Conservation (phyloP, 495 filamentous ascomycete species). For the Neurospora sp. region DNA sequence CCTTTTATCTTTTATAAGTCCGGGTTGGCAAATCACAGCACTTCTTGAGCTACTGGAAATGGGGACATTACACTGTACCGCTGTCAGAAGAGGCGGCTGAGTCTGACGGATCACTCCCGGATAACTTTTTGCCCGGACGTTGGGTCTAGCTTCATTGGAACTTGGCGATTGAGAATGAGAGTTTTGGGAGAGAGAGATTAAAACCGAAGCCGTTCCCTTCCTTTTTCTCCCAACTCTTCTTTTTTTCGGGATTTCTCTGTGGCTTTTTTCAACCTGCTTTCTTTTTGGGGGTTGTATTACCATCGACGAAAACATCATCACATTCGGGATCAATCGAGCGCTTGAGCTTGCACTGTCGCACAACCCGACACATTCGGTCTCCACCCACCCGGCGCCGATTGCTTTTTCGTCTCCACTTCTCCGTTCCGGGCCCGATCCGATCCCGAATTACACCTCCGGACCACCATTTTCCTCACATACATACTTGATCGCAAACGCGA, state of each 20-base stretch:
- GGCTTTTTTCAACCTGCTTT: not conserved
- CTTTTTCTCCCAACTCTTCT: not conserved
- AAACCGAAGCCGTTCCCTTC: not conserved
- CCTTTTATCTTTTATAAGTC: not conserved
- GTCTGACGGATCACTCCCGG: not conserved
- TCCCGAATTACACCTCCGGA: not conserved
- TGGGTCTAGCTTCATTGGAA: not conserved
- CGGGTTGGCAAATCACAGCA: not conserved
- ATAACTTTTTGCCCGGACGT: not conserved
- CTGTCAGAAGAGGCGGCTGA: not conserved
- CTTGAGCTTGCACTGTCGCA: not conserved
- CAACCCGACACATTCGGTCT: not conserved
- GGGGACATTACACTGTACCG: not conserved
- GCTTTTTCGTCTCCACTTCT: not conserved
- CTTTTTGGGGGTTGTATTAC: not conserved
- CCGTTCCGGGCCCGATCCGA: not conserved
- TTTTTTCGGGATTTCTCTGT: not conserved
- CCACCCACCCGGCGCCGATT: not conserved
- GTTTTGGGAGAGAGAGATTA: not conserved
- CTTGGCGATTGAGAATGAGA: not conserved
- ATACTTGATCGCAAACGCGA: not conserved
- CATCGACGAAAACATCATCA: not conserved
- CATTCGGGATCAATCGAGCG: not conserved
- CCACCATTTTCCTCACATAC: not conserved
- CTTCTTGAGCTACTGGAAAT: not conserved